Evolutionary conservation across 768 basidiomycete species (phyloP).

Genomic region (Pulveroboletus frians): DNA sequence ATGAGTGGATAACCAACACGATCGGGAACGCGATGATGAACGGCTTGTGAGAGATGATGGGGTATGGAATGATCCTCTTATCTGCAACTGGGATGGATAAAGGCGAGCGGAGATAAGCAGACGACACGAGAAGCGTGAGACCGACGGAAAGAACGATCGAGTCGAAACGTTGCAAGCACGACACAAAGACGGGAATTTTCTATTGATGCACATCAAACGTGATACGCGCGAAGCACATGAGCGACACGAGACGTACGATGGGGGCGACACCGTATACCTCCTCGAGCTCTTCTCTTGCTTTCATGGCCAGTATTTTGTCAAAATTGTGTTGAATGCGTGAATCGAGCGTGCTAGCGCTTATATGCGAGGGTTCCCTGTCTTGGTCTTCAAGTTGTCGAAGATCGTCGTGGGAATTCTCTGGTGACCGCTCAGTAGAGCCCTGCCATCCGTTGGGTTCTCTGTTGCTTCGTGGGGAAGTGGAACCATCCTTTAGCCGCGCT

Average conservation of each 20-base stretch:
- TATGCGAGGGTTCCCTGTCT: not conserved
- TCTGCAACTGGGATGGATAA: conserved; percentile 32
- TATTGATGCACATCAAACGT: conserved; percentile 24
- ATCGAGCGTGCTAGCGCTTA: conserved; percentile 18
- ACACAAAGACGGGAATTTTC: conserved; percentile 76
- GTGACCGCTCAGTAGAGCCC: conserved; percentile 5
- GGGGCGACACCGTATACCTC: conserved; percentile 75
- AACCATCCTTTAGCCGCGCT: conserved; percentile 22
- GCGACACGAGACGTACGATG: conserved; percentile 49
- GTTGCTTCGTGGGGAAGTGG: conserved; percentile 6
- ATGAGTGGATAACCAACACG: conserved; percentile 44
- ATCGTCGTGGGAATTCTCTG: conserved; percentile 12
- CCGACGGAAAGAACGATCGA: conserved; percentile 67
- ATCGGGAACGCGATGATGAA: conserved; percentile 40
- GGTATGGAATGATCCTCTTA: conserved; percentile 11
- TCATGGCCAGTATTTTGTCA: conserved; percentile 57
- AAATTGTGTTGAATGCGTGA: conserved; percentile 59
- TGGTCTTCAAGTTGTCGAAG: conserved; percentile 21
- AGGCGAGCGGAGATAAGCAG: conserved; percentile 55
- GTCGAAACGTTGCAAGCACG: conserved; percentile 72
- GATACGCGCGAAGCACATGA: not conserved
- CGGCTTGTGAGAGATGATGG: conserved; percentile 29
- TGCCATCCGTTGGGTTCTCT: conserved; percentile 9
- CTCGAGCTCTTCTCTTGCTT: conserved; percentile 70
- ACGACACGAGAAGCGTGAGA: conserved; percentile 46